Evolutionary conservation across 306 rosid species (phyloP), one percentile per base, ranked within the genome.

Genomic region (Gastrolobium bilobum): DNA sequence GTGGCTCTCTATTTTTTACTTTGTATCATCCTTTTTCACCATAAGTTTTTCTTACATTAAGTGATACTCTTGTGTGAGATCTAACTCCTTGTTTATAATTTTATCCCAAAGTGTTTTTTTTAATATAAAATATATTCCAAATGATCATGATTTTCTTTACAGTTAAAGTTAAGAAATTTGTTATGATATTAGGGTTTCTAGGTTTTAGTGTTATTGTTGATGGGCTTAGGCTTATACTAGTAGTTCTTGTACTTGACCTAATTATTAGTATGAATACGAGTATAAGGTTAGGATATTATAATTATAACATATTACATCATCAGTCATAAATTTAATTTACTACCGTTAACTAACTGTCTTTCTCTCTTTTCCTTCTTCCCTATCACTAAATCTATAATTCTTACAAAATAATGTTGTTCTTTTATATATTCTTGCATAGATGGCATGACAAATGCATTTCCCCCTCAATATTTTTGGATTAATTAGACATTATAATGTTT

Each of bases 1-100:
- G 26, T 20, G 15, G 71, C 59, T 81, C 52, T 79, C 67, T 59
- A 51, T 62, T 83, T 7, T 62, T 73, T 44, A 72, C 43, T 44
- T 29, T 43, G 8, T 60, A 33, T n/a, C 20, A 52, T 39, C 15
- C 65, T 6, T 33, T 64, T 29, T 48, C 57, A 3, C 14, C 44
- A 7, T 15, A 34, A 11, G 2, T 47, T 65, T 63, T 50, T 35
- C 52, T 66, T 61, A 35, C 6, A 39, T 62, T 40, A 6, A 60
- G 42, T n/a, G 15, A 3, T 64, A 20, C 66, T 65, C 31, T 68
- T 47, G 65, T 43, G 43, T 11, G 58, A 38, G 68, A 50, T 57
- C 42, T 48, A 65, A 39, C 51, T 57, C 9, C 29, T 44, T 77
- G 34, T 53, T 20, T 59, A 64, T 77, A 35, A 11, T 46, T 54